phyloP scores from a whole-genome alignment of 1,139 yeast genomes.

The Chernovozyma aurita region DNA sequence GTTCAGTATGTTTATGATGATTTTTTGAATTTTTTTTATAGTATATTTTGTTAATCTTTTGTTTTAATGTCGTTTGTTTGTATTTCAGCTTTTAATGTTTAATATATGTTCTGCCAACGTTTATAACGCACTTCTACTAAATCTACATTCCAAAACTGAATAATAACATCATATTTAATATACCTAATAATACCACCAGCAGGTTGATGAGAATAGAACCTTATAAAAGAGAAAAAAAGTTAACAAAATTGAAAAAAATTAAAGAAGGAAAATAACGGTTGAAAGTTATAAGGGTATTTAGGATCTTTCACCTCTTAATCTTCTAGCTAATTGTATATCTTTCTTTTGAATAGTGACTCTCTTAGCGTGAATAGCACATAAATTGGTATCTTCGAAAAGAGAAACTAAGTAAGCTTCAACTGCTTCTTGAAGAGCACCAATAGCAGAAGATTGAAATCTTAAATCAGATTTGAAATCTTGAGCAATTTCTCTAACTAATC shows the following conservation, averaged over 20 bases:
- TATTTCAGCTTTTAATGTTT: neutral
- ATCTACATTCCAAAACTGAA: neutral
- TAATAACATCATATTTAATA: neutral
- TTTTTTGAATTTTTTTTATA: no score
- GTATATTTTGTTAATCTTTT: no score
- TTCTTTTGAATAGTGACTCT: conserved; percentile 53
- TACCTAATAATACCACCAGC: neutral
- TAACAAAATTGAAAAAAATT: neutral
- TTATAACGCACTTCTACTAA: neutral
- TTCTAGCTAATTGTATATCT: conserved; percentile 51
- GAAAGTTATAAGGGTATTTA: conserved; percentile 12
- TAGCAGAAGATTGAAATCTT: conserved; percentile 49
- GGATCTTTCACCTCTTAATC: conserved; percentile 52
- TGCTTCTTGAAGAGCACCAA: conserved; percentile 52
- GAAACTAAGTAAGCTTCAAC: conserved; percentile 51
- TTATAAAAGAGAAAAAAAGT: neutral
- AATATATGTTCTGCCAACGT: neutral
- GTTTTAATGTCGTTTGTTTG: neutral
- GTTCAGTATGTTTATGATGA: no score
- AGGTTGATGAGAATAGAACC: neutral
- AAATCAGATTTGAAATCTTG: conserved; percentile 49
- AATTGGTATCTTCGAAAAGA: no score
- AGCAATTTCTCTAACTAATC: conserved; percentile 48
- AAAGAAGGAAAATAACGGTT: neutral
- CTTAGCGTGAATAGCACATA: no score